Evolutionary conservation across 176 grass and related monocot genomes (phyloP).

Genomic region (Phoenix roebelenii): DNA sequence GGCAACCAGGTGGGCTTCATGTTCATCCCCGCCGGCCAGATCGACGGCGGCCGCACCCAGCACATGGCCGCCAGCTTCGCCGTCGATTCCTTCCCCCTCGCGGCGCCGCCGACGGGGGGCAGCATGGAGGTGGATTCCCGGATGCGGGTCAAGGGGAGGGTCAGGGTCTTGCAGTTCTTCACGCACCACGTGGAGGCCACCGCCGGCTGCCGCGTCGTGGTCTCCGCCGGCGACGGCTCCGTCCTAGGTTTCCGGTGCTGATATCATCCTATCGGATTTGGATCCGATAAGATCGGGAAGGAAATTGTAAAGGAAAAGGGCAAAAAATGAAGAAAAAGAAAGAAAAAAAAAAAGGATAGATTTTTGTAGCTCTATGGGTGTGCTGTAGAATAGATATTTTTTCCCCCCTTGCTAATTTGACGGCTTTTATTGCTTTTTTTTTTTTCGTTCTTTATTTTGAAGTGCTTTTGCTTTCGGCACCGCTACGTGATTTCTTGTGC

Average conservation of each 20-base stretch:
- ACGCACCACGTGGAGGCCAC: slow-evolving; percentile 73
- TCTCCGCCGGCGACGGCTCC: slow-evolving; percentile 46
- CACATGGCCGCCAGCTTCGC: slow-evolving; percentile 61
- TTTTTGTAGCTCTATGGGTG: too few relatives aligned
- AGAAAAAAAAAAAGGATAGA: too few relatives aligned
- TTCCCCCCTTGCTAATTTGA: too few relatives aligned
- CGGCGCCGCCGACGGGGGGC: not conserved
- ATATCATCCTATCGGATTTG: not conserved
- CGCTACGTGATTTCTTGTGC: too few relatives aligned
- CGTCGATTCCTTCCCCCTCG: slow-evolving; percentile 45
- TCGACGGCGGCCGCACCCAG: slow-evolving; percentile 29
- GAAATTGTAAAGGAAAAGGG: too few relatives aligned
- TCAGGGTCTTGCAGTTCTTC: slow-evolving; percentile 56
- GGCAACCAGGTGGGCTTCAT: slow-evolving; percentile 32
- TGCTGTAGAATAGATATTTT: too few relatives aligned
- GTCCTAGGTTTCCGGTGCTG: slow-evolving; percentile 72
- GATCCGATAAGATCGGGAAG: too few relatives aligned
- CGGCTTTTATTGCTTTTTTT: too few relatives aligned
- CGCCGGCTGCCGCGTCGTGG: slow-evolving; percentile 50
- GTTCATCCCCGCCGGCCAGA: slow-evolving; percentile 68
- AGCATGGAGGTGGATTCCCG: slow-evolving; percentile 62
- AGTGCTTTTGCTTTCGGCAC: too few relatives aligned
- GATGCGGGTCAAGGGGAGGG: slow-evolving; percentile 64
- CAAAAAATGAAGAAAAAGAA: too few relatives aligned
- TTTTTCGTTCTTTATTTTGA: too few relatives aligned